Percentiles rank a stretch among this genome's conserved stretches.
phyloP scores from a whole-genome alignment of 768 basidiomycete species.

The Mycena filopes region DNA sequence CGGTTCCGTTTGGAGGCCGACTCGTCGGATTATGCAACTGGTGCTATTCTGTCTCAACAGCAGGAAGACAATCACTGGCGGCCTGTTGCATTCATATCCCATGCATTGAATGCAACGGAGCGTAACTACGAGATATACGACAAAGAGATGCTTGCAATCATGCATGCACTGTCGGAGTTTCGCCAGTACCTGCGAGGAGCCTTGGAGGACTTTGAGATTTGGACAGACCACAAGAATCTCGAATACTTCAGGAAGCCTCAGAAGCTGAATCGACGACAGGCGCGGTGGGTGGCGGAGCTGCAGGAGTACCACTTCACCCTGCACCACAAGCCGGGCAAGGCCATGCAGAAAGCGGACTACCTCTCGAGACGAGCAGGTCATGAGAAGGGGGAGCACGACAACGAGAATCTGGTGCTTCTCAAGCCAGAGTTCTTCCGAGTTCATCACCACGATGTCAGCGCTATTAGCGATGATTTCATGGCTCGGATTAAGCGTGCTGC shows the following conservation, averaged over 20 bases:
- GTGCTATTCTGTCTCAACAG: too few species aligned
- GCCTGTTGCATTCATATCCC: too few species aligned
- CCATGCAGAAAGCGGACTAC: background rate
- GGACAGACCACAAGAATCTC: conserved; percentile 39
- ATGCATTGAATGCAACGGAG: too few species aligned
- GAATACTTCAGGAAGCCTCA: conserved; percentile 38
- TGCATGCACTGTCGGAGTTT: too few species aligned
- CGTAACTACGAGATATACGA: too few species aligned
- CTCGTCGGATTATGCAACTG: too few species aligned
- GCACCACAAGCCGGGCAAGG: conserved; percentile 8
- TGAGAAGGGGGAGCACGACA: background rate
- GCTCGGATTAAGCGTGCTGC: background rate
- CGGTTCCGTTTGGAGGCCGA: too few species aligned
- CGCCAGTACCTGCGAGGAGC: background rate
- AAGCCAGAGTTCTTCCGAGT: background rate
- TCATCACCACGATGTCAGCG: conserved; percentile 1
- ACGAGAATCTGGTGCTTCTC: background rate
- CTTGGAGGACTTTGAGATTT: background rate
- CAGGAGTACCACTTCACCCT: conserved; percentile 33
- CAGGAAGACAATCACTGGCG: too few species aligned
- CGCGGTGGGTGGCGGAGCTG: conserved; percentile 28
- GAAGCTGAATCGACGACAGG: conserved; percentile 31
- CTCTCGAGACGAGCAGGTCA: background rate
- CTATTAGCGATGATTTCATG: background rate
- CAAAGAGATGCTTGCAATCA: too few species aligned